Percentiles rank a stretch among this genome's conserved stretches.
phyloP scores from a whole-genome alignment of 169 alveolate genomes.

The Plasmodium billcollinsi region DNA sequence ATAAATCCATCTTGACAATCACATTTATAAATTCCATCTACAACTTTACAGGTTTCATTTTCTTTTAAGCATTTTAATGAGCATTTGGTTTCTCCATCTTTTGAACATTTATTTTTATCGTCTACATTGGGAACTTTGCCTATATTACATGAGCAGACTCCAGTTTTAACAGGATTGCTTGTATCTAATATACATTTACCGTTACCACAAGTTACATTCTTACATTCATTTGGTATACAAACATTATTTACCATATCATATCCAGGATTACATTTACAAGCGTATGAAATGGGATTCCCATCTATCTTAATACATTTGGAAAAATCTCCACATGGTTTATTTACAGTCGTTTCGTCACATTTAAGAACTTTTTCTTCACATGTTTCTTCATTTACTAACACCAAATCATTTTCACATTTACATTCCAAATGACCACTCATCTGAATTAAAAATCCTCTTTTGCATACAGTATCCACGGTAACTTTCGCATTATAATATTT shows the following conservation, averaged over 20 bases:
- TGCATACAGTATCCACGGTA: constrained; percentile 30
- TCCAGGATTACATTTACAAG: constrained; percentile 9
- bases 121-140: constrained; percentile 31
- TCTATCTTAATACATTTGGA: constrained; percentile 3
- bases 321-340: constrained; percentile 50
- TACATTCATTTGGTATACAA: constrained; percentile 31
- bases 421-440: constrained; percentile 70
- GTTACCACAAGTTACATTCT: constrained; percentile 13
- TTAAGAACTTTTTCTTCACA: constrained; percentile 35
- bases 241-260: not conserved
- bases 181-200: constrained; percentile 49
- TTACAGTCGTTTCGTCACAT: constrained; percentile 11
- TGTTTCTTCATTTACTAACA: constrained; percentile 5
- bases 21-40: constrained; percentile 28
- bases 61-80: constrained; percentile 21
- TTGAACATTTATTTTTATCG: constrained; percentile 32
- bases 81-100: constrained; percentile 46
- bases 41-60: constrained; percentile 39
- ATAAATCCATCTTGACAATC: constrained; percentile 44
- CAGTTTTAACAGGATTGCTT: constrained; percentile 1
- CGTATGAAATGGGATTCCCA: not conserved
- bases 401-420: constrained; percentile 20
- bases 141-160: constrained; percentile 40
- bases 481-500: constrained; percentile 26
- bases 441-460: constrained; percentile 41